Conservation (phyloP, 2,329 filamentous ascomycete genomes). For the Dichotomopilus funicola region DNA sequence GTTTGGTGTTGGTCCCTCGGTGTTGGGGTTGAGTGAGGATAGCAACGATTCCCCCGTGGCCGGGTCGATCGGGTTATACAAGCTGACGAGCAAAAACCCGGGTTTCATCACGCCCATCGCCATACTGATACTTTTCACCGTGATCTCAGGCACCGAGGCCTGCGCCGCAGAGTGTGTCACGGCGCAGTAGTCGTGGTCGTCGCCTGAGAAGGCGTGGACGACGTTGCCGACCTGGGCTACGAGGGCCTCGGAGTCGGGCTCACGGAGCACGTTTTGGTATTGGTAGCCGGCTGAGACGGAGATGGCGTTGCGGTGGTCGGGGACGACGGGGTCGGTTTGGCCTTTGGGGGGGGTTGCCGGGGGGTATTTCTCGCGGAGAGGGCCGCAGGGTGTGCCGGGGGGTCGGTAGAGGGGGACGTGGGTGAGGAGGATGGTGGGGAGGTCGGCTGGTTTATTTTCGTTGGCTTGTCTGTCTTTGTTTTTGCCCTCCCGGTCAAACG, state of each 20-base stretch:
- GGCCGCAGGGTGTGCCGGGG: slow-evolving; percentile 80
- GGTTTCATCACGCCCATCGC: slow-evolving; percentile 89
- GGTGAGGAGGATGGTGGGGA: slow-evolving; percentile 83
- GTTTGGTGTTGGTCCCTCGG: no score
- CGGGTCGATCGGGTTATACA: slow-evolving; percentile 81
- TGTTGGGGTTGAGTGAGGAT: slow-evolving; percentile 29
- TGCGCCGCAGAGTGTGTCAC: slow-evolving; percentile 68
- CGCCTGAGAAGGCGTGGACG: slow-evolving; percentile 82
- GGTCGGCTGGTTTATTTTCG: slow-evolving; percentile 46
- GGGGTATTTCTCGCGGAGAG: slow-evolving; percentile 75
- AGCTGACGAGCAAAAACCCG: slow-evolving; percentile 78
- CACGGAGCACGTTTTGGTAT: slow-evolving; percentile 88
- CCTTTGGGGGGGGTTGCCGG: slow-evolving; percentile 57
- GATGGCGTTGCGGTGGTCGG: slow-evolving; percentile 72
- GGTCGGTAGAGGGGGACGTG: slow-evolving; percentile 86
- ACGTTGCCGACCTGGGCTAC: slow-evolving; percentile 75
- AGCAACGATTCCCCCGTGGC: slow-evolving; percentile 42
- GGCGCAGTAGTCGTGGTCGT: slow-evolving; percentile 98
- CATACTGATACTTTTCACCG: slow-evolving; percentile 92
- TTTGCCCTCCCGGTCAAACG: slow-evolving; percentile 24
- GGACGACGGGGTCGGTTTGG: slow-evolving; percentile 45
- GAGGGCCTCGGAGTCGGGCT: slow-evolving; percentile 67
- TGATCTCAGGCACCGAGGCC: slow-evolving; percentile 69
- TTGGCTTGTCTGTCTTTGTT: slow-evolving; percentile 32
- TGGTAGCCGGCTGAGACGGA: slow-evolving; percentile 76